Percentiles rank a stretch among this genome's conserved stretches.
Conservation (phyloP, 2,329 filamentous ascomycete genomes). For the Monosporascus sp. region DNA sequence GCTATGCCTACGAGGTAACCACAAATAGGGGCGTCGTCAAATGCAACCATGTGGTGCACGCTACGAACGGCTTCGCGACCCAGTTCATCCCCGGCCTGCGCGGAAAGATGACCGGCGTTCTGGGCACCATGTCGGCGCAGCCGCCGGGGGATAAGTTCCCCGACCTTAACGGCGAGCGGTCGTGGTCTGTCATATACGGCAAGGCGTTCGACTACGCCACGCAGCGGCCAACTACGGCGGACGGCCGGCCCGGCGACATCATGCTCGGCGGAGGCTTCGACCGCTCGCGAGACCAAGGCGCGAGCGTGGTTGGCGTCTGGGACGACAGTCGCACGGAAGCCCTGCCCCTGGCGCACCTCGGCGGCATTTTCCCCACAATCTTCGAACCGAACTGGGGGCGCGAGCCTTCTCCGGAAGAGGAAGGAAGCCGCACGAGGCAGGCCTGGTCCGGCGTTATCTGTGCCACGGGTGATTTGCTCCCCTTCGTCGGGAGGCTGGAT, state of each 20-base stretch:
- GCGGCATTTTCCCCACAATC: slow-evolving; percentile 36
- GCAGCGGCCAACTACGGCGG: slow-evolving; percentile 30
- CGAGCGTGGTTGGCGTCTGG: slow-evolving; percentile 41
- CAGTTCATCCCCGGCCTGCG: slow-evolving; percentile 46
- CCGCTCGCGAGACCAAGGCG: slow-evolving; percentile 34
- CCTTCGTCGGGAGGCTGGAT: slow-evolving; percentile 44
- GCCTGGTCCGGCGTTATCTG: slow-evolving; percentile 48
- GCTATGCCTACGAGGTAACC: slow-evolving; percentile 34
- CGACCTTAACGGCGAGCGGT: slow-evolving; percentile 29
- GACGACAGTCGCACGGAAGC: slow-evolving; percentile 40
- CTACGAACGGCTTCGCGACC: slow-evolving; percentile 50
- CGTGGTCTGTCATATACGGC: slow-evolving; percentile 46
- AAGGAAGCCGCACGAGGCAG: slow-evolving; percentile 27
- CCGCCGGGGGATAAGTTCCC: slow-evolving; percentile 32
- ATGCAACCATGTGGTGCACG: slow-evolving; percentile 49
- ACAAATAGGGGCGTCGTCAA: slow-evolving; percentile 40
- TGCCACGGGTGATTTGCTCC: slow-evolving; percentile 42
- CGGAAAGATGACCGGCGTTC: slow-evolving; percentile 37
- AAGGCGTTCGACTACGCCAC: slow-evolving; percentile 48
- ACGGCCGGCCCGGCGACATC: slow-evolving; percentile 36
- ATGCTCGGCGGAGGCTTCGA: slow-evolving; percentile 51
- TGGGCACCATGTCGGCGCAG: slow-evolving; percentile 48
- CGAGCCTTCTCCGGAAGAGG: slow-evolving; percentile 3
- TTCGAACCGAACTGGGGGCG: slow-evolving; percentile 35
- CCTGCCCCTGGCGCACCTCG: slow-evolving; percentile 33